These are phyloP conservation scores for Vitellaria paradoxa DNA, from an alignment of 179 eudicot species.

Conservation along the genomic window DNA sequence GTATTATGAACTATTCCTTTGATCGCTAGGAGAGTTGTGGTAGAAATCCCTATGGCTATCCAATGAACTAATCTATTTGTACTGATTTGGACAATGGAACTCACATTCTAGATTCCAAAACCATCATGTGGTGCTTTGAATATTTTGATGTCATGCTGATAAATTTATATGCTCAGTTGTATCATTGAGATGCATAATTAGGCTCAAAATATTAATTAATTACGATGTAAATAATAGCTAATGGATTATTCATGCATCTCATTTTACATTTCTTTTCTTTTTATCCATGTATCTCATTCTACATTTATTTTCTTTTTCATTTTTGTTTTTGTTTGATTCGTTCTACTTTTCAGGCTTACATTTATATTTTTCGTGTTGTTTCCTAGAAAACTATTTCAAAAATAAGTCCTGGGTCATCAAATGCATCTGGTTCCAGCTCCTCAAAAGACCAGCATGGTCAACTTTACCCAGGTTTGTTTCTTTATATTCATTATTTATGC, in stretches of 20 bases:
- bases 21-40: too few relatives aligned
- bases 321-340: too few relatives aligned
- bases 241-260: not conserved
- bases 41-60: too few relatives aligned
- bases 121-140: too few relatives aligned
- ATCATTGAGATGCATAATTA: not conserved
- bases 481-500: not conserved
- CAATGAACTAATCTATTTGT: too few relatives aligned
- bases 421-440: slow-evolving; percentile 30
- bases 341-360: not conserved
- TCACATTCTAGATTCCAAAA: too few relatives aligned
- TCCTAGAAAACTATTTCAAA: slow-evolving; percentile 35
- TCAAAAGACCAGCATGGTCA: slow-evolving; percentile 39
- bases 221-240: too few relatives aligned
- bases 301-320: too few relatives aligned
- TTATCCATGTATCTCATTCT: too few relatives aligned
- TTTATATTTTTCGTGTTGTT: not conserved
- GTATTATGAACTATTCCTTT: too few relatives aligned
- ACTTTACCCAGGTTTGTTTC: slow-evolving; percentile 44
- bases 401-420: slow-evolving; percentile 31
- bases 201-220: not conserved
- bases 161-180: not conserved
- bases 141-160: not conserved
- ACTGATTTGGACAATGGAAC: too few relatives aligned
- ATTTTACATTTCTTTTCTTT: too few relatives aligned